Evolutionary conservation across 306 rosid genomes (phyloP), one percentile per base, ranked within the genome.

Genomic region (Castanea mollissima): DNA sequence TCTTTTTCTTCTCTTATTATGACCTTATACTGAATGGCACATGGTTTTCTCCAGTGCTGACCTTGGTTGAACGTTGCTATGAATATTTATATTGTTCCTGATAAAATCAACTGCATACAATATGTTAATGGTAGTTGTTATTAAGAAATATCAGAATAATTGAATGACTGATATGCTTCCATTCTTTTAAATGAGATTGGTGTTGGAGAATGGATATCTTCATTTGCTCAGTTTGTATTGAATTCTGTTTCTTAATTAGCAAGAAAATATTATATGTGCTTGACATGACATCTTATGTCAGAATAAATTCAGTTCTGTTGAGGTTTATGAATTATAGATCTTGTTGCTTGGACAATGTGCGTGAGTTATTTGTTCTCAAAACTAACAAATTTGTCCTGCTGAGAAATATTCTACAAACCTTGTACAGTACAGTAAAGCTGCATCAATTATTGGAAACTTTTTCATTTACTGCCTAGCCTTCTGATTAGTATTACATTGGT

Each of bases 21-120:
- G 82, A 73, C 76, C 71, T 75, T 69, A 52, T 64, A 75, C 65
- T 56, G 27, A 44, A 70, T 67, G 77, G 38, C 72, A 29, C 49
- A 55, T 71, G 69, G 19, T 25, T 63, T 63, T 63, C 21, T 29
- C 41, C 41, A 0, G 70, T 64, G 46, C 44, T 55, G 29, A 11
- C 34, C 38, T 55, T 18, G 38, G 34, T 11, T 57, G 18, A 20
- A 8, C 23, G 65, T 35, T 67, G 49, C 65, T 52, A 44, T 44
- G 29, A 44, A 14, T 69, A 9, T 67, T 25, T 55, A 23, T 65
- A 16, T 13, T 49, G 54, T 49, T 16, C 16, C 54, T 49, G 54
- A 49, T 49, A 49, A 49, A 13, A 44, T 74, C 29, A 20, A 55
- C 62, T 10, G 38, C 38, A 69, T 59, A 44, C 29, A 5, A 34